Evolutionary conservation across 345 rosid species (phyloP).

Genomic region (Eucalyptus brandiana): DNA sequence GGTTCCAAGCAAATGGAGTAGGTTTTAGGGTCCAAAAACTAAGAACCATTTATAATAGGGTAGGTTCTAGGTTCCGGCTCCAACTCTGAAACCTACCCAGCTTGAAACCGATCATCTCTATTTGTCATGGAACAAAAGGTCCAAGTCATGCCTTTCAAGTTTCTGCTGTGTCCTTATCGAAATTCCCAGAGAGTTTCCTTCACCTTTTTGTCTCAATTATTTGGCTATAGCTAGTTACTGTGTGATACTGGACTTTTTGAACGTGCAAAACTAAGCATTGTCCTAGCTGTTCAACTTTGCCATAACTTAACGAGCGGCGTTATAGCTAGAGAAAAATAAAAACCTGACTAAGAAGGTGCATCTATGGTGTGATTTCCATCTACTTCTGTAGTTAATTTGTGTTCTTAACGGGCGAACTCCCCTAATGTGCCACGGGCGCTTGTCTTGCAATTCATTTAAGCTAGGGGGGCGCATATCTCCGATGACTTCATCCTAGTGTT

Average conservation of each 20-base stretch:
- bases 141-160: not conserved
- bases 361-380: not conserved
- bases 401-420: not conserved
- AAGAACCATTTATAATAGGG: fast-evolving
- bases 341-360: not conserved
- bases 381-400: not conserved
- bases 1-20: too few relatives aligned
- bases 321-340: not conserved
- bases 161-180: not conserved
- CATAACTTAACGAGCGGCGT: not conserved
- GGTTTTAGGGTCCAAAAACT: too few relatives aligned
- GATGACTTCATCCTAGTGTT: not conserved
- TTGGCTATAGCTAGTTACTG: not conserved
- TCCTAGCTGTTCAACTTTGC: not conserved
- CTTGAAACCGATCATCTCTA: too few relatives aligned
- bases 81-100: fast-evolving
- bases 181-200: not conserved
- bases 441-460: not conserved
- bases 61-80: too few relatives aligned
- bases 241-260: not conserved
- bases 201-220: not conserved
- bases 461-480: not conserved
- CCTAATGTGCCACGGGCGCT: not conserved
- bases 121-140: not conserved
- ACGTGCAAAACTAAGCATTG: not conserved